These are phyloP conservation scores for Fusarium buxicola DNA, from an alignment of 2,329 filamentous ascomycete genomes.

Conservation along the genomic window DNA sequence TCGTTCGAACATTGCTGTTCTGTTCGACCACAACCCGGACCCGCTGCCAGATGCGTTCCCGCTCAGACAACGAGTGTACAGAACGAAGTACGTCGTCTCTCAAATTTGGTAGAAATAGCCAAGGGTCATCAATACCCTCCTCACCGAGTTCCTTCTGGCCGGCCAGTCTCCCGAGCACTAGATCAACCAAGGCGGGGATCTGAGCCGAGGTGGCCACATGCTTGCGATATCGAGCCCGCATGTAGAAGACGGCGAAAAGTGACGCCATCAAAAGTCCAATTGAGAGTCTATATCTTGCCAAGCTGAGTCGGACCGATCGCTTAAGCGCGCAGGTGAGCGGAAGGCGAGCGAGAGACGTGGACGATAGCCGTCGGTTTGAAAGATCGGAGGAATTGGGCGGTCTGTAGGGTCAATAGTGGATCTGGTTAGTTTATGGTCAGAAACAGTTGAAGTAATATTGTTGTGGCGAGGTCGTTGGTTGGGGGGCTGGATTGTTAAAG, in stretches of 20 bases:
- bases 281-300: constrained; percentile 89
- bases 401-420: constrained; percentile 78
- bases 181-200: constrained; percentile 84
- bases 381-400: constrained; percentile 71
- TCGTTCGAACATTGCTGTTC: constrained; percentile 89
- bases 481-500: constrained; percentile 27
- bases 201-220: constrained; percentile 74
- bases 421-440: constrained; percentile 88
- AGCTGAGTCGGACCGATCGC: constrained; percentile 79
- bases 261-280: constrained; percentile 74
- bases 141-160: constrained; percentile 86
- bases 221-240: constrained; percentile 70
- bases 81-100: constrained; percentile 89
- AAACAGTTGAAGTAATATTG: constrained; percentile 49
- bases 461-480: constrained; percentile 32
- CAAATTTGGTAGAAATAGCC: constrained; percentile 88
- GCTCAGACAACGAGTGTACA: constrained; percentile 79
- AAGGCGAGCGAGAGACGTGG: constrained; percentile 91
- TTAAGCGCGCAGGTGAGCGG: constrained; percentile 84
- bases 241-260: constrained; percentile 68
- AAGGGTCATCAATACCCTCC: constrained; percentile 75
- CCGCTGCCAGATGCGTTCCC: constrained; percentile 85
- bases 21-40: constrained; percentile 89
- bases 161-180: constrained; percentile 86
- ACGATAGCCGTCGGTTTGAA: constrained; percentile 75